Conservation (phyloP, 306 rosid genomes). For the Pyrus betulifolia region DNA sequence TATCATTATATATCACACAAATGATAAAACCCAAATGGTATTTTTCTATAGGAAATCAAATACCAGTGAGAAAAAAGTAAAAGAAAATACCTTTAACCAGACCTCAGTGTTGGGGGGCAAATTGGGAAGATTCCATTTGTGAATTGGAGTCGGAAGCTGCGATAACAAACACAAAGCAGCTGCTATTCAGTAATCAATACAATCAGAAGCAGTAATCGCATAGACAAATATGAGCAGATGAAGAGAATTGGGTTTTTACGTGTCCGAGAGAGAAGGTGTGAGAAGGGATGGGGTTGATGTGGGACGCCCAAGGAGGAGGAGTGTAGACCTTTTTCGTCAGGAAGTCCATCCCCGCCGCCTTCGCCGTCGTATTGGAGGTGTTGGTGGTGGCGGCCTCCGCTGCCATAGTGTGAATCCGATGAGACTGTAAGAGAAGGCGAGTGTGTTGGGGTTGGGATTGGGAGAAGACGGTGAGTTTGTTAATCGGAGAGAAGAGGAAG, state of each 20-base stretch:
- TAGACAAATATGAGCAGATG: no score
- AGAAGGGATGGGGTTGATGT: constrained; percentile 66
- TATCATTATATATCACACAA: neutral
- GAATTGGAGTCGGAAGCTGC: constrained; percentile 90
- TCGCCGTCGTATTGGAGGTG: neutral
- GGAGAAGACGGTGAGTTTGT: neutral
- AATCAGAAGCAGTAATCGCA: neutral
- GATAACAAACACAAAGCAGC: neutral
- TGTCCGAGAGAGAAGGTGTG: constrained; percentile 65
- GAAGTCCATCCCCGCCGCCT: constrained; percentile 25
- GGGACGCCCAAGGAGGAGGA: constrained; percentile 87
- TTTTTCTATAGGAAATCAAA: neutral
- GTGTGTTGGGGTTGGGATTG: neutral
- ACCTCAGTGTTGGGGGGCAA: constrained; percentile 66
- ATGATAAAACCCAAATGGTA: neutral
- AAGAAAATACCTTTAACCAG: constrained; percentile 62
- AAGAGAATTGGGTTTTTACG: constrained; percentile 24
- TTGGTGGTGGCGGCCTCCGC: constrained; percentile 25
- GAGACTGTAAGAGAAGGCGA: neutral
- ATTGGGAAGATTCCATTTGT: constrained; percentile 90
- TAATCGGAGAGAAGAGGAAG: neutral
- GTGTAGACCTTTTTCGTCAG: constrained; percentile 43
- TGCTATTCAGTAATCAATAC: neutral
- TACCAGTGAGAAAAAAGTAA: neutral
- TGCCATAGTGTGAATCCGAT: neutral